These are phyloP conservation scores for Candida broadrunensis DNA, from an alignment of 805 yeast species.

Conservation along the genomic window DNA sequence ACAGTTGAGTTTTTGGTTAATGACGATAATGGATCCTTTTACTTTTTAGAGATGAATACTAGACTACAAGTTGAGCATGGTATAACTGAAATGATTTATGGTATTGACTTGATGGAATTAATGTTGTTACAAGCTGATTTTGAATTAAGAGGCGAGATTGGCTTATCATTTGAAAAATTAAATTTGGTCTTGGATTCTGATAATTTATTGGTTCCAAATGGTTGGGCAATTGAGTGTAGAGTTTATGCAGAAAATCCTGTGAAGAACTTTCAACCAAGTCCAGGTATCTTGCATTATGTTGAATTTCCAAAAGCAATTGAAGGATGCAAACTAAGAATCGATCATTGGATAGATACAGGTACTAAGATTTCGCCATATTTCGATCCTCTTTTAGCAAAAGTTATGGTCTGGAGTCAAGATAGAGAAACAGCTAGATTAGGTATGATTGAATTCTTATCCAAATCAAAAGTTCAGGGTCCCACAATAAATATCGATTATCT, in stretches of 20 bases:
- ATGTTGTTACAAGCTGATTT: constrained; percentile 92
- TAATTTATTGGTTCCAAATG: constrained; percentile 57
- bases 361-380: constrained; percentile 86
- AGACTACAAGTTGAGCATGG: constrained; percentile 98
- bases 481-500: constrained; percentile 87
- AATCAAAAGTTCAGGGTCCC: constrained; percentile 86
- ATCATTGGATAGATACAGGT: constrained; percentile 91
- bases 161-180: neutral
- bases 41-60: constrained; percentile 94
- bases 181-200: constrained; percentile 56
- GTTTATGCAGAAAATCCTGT: constrained; percentile 96
- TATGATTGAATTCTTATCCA: constrained; percentile 75
- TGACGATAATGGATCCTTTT: constrained; percentile 79
- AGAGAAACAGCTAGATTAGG: constrained; percentile 80
- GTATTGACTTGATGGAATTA: constrained; percentile 94
- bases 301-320: constrained; percentile 79
- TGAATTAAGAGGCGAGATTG: constrained; percentile 39
- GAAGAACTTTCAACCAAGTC: constrained; percentile 92
- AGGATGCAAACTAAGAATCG: constrained; percentile 52
- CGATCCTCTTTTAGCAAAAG: constrained; percentile 95
- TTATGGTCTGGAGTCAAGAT: constrained; percentile 89
- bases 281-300: constrained; percentile 88
- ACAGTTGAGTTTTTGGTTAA: constrained; percentile 96
- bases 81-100: constrained; percentile 92
- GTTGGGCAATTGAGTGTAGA: constrained; percentile 96